Conservation (phyloP, 257 asterid species). For the Euphrasia confusa region DNA sequence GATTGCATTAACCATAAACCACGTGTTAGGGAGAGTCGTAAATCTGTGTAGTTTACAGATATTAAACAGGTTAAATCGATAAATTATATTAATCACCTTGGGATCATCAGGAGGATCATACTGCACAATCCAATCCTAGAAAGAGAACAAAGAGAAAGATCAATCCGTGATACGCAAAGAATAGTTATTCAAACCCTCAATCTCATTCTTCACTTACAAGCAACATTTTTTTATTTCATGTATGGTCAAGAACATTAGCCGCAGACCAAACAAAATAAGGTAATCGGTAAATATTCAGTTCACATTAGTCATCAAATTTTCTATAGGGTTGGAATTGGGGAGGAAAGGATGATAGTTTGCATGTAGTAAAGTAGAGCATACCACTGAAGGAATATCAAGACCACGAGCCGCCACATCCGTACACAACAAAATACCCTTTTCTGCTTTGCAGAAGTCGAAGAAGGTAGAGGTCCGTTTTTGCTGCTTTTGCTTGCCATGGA, state of each 20-base stretch:
- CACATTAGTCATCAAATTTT: not conserved
- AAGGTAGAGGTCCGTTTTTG: slow-evolving; percentile 81
- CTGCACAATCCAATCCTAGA: slow-evolving; percentile 97
- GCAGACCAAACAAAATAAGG: too few relatives aligned
- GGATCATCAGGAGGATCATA: slow-evolving; percentile 98
- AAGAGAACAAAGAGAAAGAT: slow-evolving; percentile 15
- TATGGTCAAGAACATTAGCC: too few relatives aligned
- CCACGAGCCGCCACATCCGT: slow-evolving; percentile 99
- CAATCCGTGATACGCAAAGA: not conserved
- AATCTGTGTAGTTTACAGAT: too few relatives aligned
- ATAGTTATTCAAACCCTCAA: too few relatives aligned
- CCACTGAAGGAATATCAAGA: slow-evolving; percentile 97
- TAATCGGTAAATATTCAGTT: too few relatives aligned
- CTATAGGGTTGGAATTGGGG: not conserved
- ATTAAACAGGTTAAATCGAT: slow-evolving; percentile 1
- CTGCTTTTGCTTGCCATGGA: slow-evolving; percentile 95
- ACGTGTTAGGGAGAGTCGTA: slow-evolving; percentile 9
- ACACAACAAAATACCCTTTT: slow-evolving; percentile 81
- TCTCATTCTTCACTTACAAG: too few relatives aligned
- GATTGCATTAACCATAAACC: slow-evolving; percentile 26
- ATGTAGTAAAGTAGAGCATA: slow-evolving; percentile 31
- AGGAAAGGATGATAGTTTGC: not conserved
- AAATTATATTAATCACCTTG: slow-evolving; percentile 45
- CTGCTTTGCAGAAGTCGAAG: slow-evolving; percentile 75
- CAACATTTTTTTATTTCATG: too few relatives aligned